Percentiles rank a stretch among this genome's conserved stretches.
Conservation (phyloP, 2,329 filamentous ascomycete genomes). For the Sporothrix phasma region DNA sequence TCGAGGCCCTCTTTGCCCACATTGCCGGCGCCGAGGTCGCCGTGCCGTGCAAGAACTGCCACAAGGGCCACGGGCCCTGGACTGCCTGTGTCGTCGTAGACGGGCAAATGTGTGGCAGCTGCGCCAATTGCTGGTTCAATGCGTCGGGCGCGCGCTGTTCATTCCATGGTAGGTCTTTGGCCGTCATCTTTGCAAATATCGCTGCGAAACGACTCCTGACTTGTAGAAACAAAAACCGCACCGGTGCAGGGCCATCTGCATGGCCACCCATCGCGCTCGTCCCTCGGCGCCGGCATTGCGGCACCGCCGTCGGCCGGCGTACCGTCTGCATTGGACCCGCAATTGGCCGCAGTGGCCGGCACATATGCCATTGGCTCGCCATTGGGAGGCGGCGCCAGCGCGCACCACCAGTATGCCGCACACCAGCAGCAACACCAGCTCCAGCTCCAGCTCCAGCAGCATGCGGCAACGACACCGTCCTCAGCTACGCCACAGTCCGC, state of each 20-base stretch:
- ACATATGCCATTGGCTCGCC: background rate
- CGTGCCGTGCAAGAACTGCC: conserved; percentile 49
- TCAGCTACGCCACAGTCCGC: background rate
- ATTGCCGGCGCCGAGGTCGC: conserved; percentile 41
- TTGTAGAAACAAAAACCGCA: conserved; percentile 14
- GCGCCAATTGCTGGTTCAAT: conserved; percentile 55
- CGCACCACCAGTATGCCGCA: background rate
- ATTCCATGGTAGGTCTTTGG: conserved; percentile 42
- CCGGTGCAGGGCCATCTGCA: conserved; percentile 34
- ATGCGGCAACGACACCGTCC: background rate
- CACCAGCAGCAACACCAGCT: background rate
- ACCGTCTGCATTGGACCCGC: conserved; percentile 3
- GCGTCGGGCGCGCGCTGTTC: conserved; percentile 50
- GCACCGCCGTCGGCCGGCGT: background rate
- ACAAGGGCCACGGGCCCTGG: conserved; percentile 52
- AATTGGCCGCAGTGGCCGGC: conserved; percentile 13
- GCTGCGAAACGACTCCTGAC: background rate
- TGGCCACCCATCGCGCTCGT: conserved; percentile 26
- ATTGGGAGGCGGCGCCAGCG: background rate
- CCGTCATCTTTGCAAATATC: background rate
- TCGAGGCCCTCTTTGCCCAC: conserved; percentile 49
- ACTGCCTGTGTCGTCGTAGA: conserved; percentile 48
- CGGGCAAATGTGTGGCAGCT: conserved; percentile 52
- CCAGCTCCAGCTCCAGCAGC: background rate
- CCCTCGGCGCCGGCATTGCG: conserved; percentile 23